Conservation (phyloP, 164 flowering plant species). For the Tetracentron sinense region DNA sequence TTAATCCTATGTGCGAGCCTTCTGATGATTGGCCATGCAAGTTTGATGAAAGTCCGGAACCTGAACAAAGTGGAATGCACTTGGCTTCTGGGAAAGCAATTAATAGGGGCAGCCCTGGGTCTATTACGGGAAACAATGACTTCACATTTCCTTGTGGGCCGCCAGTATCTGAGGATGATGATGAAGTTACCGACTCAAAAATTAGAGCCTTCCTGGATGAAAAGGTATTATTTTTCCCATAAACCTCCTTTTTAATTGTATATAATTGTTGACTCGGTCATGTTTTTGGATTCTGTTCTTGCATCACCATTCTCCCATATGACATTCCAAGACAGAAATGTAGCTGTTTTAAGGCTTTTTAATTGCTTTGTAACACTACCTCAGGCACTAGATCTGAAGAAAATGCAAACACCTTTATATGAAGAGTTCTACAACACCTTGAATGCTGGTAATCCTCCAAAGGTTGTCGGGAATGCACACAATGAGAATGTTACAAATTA, state of each 20-base stretch:
- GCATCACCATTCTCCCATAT: too few relatives aligned
- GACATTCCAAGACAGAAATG: too few relatives aligned
- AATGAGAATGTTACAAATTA: constrained; percentile 33
- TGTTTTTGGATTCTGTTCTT: not conserved
- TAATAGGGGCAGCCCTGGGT: constrained; percentile 19
- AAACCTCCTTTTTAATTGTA: not conserved
- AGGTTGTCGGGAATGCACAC: constrained; percentile 19
- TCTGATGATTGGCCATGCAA: constrained; percentile 55
- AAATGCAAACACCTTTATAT: constrained; percentile 61
- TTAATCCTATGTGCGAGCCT: constrained; percentile 68
- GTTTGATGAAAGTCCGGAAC: constrained; percentile 47
- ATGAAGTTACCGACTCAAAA: constrained; percentile 67
- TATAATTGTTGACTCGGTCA: not conserved
- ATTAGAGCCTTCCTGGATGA: constrained; percentile 67
- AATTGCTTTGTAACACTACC: not conserved
- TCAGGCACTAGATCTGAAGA: constrained; percentile 68
- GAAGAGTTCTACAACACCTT: constrained; percentile 59
- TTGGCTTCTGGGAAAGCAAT: constrained; percentile 19
- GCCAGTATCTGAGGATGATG: constrained; percentile 52
- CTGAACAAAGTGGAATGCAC: constrained; percentile 24
- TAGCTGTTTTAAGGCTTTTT: not conserved
- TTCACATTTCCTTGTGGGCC: constrained; percentile 52
- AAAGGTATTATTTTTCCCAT: constrained; percentile 38
- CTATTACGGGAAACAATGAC: constrained; percentile 25
- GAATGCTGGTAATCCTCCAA: constrained; percentile 34